Conservation (phyloP, 2,329 filamentous ascomycete genomes). For the Nemania sp. region DNA sequence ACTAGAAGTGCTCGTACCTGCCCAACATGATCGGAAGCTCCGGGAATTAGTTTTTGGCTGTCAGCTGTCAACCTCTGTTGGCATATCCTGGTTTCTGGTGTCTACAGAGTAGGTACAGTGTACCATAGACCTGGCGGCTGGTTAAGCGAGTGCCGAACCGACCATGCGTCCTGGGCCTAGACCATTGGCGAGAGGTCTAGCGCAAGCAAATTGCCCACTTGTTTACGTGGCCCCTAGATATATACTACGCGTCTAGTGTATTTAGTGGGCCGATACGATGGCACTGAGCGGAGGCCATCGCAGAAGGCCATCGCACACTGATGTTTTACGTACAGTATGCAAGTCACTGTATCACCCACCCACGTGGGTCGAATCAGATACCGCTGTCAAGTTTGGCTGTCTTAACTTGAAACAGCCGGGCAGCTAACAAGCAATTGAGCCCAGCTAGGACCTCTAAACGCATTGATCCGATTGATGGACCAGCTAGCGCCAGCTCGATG, state of each 20-base stretch:
- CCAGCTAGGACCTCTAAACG: slow-evolving; percentile 1
- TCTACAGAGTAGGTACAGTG: too few relatives aligned
- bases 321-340: too few relatives aligned
- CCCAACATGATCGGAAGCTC: too few relatives aligned
- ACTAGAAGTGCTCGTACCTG: too few relatives aligned
- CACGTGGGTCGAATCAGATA: slow-evolving; percentile 27
- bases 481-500: too few relatives aligned
- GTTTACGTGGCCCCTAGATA: neutral
- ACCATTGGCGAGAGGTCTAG: slow-evolving; percentile 5
- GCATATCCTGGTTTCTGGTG: too few relatives aligned
- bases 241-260: too few relatives aligned
- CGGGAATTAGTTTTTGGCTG: neutral
- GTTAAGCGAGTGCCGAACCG: neutral
- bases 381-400: slow-evolving; percentile 4
- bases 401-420: slow-evolving; percentile 20
- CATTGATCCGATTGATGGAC: too few relatives aligned
- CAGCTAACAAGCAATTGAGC: slow-evolving; percentile 7
- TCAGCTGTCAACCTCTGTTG: neutral
- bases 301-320: too few relatives aligned
- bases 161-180: neutral
- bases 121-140: too few relatives aligned
- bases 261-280: too few relatives aligned
- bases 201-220: neutral
- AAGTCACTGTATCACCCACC: neutral
- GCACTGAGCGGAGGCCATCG: too few relatives aligned